A percentile compares a stretch with the other conserved stretches of the same genome.
These are phyloP conservation scores for Picea sitchensis DNA, from an alignment of 75 land plant species.

Conservation along the genomic window DNA sequence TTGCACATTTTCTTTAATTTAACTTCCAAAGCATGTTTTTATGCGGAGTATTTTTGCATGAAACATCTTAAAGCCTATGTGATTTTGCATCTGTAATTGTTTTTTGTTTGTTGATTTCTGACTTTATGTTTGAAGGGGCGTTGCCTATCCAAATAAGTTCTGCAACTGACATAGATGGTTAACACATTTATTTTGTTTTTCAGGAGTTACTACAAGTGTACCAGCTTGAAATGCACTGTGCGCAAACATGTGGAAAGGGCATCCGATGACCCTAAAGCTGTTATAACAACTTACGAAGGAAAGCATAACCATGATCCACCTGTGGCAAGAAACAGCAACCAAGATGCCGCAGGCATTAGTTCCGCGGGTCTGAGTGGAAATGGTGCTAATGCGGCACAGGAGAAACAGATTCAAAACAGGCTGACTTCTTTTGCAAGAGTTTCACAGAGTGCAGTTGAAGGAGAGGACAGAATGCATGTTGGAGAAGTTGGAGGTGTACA, in stretches of 20 bases:
- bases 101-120: neutral
- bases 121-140: neutral
- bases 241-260: constrained; percentile 84
- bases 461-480: neutral
- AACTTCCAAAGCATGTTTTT: neutral
- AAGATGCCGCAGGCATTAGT: constrained; percentile 20
- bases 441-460: constrained; percentile 1
- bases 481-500: neutral
- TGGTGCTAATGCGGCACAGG: neutral
- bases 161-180: neutral
- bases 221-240: constrained; percentile 72
- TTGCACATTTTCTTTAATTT: neutral
- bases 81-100: neutral
- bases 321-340: constrained; percentile 40
- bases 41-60: neutral
- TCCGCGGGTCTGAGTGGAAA: neutral
- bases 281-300: constrained; percentile 80
- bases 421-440: neutral
- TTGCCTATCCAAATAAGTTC: neutral
- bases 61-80: neutral
- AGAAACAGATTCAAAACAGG: constrained; percentile 1
- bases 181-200: constrained; percentile 8
- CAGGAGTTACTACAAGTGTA: constrained; percentile 92
- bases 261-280: constrained; percentile 49
- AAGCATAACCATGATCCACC: constrained; percentile 85